Evolutionary conservation across 169 alveolate species (phyloP).

Genomic region (Plasmodium chabaudi): DNA sequence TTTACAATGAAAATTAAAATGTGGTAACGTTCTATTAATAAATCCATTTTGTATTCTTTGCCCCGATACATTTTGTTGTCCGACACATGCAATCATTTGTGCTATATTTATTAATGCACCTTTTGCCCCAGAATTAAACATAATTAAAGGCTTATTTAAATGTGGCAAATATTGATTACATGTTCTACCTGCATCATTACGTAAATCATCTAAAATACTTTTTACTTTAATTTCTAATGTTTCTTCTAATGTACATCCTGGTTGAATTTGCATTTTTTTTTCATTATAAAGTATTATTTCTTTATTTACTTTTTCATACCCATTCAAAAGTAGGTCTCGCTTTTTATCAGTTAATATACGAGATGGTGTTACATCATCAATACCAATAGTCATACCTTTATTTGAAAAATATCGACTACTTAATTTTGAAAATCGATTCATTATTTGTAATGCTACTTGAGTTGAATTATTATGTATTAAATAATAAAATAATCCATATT

Average conservation of each 20-base stretch:
- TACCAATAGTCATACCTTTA: conserved; percentile 99
- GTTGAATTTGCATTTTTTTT: conserved; percentile 93
- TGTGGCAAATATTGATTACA: conserved; percentile 91
- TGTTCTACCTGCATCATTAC: conserved; percentile 95
- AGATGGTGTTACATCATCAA: conserved; percentile 97
- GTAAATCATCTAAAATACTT: conserved; percentile 92
- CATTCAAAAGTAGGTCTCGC: conserved; percentile 85
- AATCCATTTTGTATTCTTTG: conserved; percentile 98
- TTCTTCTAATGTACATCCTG: conserved; percentile 97
- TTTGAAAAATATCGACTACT: conserved; percentile 96
- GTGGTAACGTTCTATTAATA: conserved; percentile 97
- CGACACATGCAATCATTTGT: conserved; percentile 99
- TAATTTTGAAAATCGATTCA: conserved; percentile 97
- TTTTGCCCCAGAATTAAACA: conserved; percentile 99
- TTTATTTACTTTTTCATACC: conserved; percentile 91
- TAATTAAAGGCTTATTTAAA: conserved; percentile 94
- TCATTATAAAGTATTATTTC: conserved; percentile 88
- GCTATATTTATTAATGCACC: conserved; percentile 97
- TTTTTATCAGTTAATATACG: conserved; percentile 77
- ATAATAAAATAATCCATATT: conserved; percentile 95
- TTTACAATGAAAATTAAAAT: conserved; percentile 92
- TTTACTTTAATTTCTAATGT: conserved; percentile 95
- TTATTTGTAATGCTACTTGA: conserved; percentile 93
- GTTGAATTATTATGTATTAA: conserved; percentile 93
- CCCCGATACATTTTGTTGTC: conserved; percentile 97